These are phyloP conservation scores for Saccharomycopsis fermentans DNA, from an alignment of 805 yeast species.

Conservation along the genomic window DNA sequence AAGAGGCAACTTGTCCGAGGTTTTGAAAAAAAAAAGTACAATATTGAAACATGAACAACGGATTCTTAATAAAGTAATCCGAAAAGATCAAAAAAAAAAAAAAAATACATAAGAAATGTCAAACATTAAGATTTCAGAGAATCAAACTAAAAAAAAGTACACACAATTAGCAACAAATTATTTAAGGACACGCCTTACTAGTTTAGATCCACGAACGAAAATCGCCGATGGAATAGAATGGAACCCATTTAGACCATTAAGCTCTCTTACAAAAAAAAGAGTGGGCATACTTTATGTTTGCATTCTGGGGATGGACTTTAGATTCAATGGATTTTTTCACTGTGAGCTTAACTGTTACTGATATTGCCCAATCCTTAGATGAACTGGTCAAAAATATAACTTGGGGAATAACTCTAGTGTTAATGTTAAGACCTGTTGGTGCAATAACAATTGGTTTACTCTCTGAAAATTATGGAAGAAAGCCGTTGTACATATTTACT, in stretches of 20 bases:
- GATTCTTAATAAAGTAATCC: too few relatives aligned
- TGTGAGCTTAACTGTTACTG: slow-evolving; percentile 40
- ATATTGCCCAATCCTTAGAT: slow-evolving; percentile 37
- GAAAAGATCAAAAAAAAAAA: too few relatives aligned
- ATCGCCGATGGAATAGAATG: neutral
- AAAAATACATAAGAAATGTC: too few relatives aligned
- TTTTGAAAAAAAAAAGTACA: too few relatives aligned
- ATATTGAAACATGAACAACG: too few relatives aligned
- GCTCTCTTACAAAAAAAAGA: slow-evolving; percentile 7
- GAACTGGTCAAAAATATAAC: slow-evolving; percentile 41
- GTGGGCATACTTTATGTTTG: slow-evolving; percentile 46
- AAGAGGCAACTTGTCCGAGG: too few relatives aligned
- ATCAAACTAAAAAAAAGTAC: too few relatives aligned
- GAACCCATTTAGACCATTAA: neutral
- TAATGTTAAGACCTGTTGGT: slow-evolving; percentile 64
- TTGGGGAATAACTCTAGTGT: slow-evolving; percentile 60
- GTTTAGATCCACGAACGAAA: neutral
- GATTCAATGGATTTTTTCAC: slow-evolving; percentile 58
- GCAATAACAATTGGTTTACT: slow-evolving; percentile 55
- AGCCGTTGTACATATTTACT: slow-evolving; percentile 42
- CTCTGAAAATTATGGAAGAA: slow-evolving; percentile 57
- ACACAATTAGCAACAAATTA: neutral
- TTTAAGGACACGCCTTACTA: neutral
- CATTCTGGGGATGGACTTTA: slow-evolving; percentile 53
- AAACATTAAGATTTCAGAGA: too few relatives aligned